Evolutionary conservation across 331 rosid genomes (phyloP), one percentile per base, ranked within the genome.

Genomic region (Arachis monticola): DNA sequence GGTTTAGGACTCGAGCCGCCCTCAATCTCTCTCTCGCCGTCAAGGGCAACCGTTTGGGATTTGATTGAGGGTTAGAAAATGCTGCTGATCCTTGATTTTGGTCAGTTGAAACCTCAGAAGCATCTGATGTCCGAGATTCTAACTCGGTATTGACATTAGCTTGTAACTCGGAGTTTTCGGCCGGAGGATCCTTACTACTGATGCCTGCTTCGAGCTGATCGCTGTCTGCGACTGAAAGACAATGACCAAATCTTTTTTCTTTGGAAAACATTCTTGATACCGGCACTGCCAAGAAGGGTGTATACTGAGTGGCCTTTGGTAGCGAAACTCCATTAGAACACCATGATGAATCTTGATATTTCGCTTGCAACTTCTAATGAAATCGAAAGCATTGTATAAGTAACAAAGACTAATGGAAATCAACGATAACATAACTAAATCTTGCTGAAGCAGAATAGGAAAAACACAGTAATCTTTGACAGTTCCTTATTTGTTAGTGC

Each of bases 11-110:
- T 70, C 97, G 92, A 58, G 97, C 97, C 3, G 92, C 97, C 79
- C 87, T 89, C 69, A 93, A 80, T 79, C 96, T 88, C 79, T 93
- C 98, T 82, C 91, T 87, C 45, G 93, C 93, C 0, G 93, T 90
- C 50, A 88, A 51, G 9, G 96, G 77, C 0, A 88, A 77, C 67
- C 84, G 82, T 76, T 81, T 87, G n/a, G 72, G 69, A 3, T 51
- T 73, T 56, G 87, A 57, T 76, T 74, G 84, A 11, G 38, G 63
- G 42, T 63, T 71, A 12, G 86, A 67, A 59, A 91, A 61, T 38
- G 65, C 68, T 27, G 69, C 74, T 40, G 87, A 61, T 35, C 69
- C 89, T 73, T 31, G 73, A 48, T 48, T 70, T 52, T 73, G 84
- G 60, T 78, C 66, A 27, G 57, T 40, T 48, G 88, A 80, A 13